Evolutionary conservation across 2,329 filamentous ascomycete species (phyloP), one percentile per base, ranked within the genome.

Genomic region (Diaporthe nobilis): DNA sequence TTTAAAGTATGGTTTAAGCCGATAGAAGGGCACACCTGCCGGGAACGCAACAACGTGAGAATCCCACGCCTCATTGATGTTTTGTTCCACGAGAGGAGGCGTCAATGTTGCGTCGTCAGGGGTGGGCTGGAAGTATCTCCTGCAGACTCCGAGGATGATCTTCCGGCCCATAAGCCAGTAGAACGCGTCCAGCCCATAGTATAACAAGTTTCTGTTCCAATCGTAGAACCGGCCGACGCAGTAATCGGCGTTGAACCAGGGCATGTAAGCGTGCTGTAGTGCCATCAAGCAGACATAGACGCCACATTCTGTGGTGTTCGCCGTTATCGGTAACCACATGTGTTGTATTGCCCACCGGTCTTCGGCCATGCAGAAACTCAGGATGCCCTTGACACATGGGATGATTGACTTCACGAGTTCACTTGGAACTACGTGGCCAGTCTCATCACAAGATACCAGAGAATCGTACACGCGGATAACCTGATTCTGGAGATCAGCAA

Each of bases 201-300:
- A 3, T 4, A 8, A 6, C 13, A 13, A n/a, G 2, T 13, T 1
- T 25, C 28, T 20, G 13, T 25, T 9, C 20, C 12, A 22, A 20
- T 37, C 0, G 3, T 2, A 12, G 15, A 28, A 44, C 4, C 3
- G 28, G n/a, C 1, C 9, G 9, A 28, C 25, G 39, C 44, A 63
- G 8, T 31, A 15, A 2, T 12, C 4, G 22, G 0, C 3, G 7
- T 17, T n/a, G 28, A 60, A 58, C 13, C 25, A 3, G 22, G 15
- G 44, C 31, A 3, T 34, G 12, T 37, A 13, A 22, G 31, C 28
- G 13, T 49, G 70, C 25, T 72, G 70, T 15, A 72, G 20, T 1
- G 42, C 70, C 55, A 49, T 61, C 42, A 72, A 22, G 55, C 70
- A 72, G 42, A 72, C 20, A 2, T 47, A 47, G 42, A 61, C 55